A percentile compares a stretch with the other conserved stretches of the same genome.
These are phyloP conservation scores for Arabidopsis thaliana DNA, from an alignment of 345 rosid species.

Conservation along the genomic window TAIR10.1 NC_003071.7:9302001-9302500, in stretches of 20 bases:
- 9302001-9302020: too few relatives aligned
- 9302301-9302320: neutral
- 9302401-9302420: slow-evolving; percentile 10
- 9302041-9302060: neutral
- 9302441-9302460: neutral
- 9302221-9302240: neutral
- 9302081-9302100: slow-evolving; percentile 21
- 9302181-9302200: too few relatives aligned
- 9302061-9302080: slow-evolving; percentile 29
- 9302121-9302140: slow-evolving; percentile 5
- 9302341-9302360: slow-evolving; percentile 19
- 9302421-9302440: slow-evolving; percentile 3
- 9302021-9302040: too few relatives aligned
- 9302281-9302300: neutral
- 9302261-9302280: neutral
- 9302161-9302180: neutral
- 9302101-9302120: neutral
- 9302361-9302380: neutral
- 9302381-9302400: slow-evolving; percentile 12
- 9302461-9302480: slow-evolving; percentile 3
- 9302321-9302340: slow-evolving; percentile 1
- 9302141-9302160: neutral
- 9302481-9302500: slow-evolving; percentile 12
- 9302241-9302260: neutral
- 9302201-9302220: too few relatives aligned